Conservation (phyloP, 768 basidiomycete genomes). For the Amylocystis lapponica region DNA sequence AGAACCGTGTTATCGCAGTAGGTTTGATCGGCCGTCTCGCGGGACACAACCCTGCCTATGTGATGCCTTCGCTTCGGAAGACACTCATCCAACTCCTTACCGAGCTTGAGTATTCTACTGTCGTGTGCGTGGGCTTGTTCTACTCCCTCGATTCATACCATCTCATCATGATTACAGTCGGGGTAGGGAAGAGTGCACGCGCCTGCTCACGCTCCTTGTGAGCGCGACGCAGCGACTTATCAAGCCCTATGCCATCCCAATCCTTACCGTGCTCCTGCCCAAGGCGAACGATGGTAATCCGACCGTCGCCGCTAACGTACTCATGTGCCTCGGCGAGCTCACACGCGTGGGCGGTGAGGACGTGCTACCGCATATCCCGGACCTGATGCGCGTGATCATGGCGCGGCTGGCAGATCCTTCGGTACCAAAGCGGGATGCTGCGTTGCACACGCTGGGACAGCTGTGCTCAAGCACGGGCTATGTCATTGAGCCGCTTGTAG, state of each 20-base stretch:
- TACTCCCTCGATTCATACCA: neutral
- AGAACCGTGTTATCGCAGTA: conserved; percentile 89
- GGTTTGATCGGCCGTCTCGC: conserved; percentile 88
- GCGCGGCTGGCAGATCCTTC: conserved; percentile 86
- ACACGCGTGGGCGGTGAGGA: conserved; percentile 93
- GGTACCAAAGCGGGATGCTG: conserved; percentile 86
- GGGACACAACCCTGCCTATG: conserved; percentile 94
- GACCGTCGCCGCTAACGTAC: conserved; percentile 84
- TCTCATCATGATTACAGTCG: conserved; percentile 42
- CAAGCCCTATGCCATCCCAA: conserved; percentile 91
- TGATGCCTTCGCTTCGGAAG: conserved; percentile 95
- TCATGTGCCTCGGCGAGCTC: conserved; percentile 93
- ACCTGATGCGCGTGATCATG: conserved; percentile 89
- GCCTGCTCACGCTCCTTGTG: conserved; percentile 82
- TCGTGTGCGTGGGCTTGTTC: conserved; percentile 49
- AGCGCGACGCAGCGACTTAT: conserved; percentile 90
- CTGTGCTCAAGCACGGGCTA: conserved; percentile 94
- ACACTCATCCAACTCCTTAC: conserved; percentile 94
- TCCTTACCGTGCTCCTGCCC: conserved; percentile 85
- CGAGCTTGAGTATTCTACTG: conserved; percentile 93
- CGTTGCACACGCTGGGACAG: conserved; percentile 90
- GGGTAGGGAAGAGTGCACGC: conserved; percentile 88
- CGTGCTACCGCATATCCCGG: conserved; percentile 72
- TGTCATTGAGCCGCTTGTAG: conserved; percentile 85
- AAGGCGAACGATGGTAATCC: conserved; percentile 86